phyloP scores from a whole-genome alignment of 495 filamentous ascomycete genomes.

The Trichocladium antarcticum region DNA sequence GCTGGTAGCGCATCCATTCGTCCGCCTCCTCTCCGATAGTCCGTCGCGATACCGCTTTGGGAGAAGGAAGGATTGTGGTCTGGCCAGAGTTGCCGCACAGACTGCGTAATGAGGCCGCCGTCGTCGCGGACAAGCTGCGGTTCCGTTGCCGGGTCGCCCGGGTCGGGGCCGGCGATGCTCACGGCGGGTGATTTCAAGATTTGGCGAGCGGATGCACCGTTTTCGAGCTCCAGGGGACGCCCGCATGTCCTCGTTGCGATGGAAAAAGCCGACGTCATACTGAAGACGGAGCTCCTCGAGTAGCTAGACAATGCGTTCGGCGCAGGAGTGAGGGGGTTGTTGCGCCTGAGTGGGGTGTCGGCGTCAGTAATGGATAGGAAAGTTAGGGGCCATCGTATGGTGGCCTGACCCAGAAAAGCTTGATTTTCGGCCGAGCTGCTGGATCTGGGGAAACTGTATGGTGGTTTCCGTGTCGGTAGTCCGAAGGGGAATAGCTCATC shows the following conservation, averaged over 20 bases:
- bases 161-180: slow-evolving; percentile 35
- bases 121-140: slow-evolving; percentile 60
- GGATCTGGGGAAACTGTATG: no score
- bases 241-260: slow-evolving; percentile 45
- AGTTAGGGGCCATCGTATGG: neutral
- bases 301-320: slow-evolving; percentile 81
- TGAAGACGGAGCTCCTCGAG: slow-evolving; percentile 71
- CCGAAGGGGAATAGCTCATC: no score
- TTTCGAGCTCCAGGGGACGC: slow-evolving; percentile 62
- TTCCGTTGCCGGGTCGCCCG: slow-evolving; percentile 5
- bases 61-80: slow-evolving; percentile 37
- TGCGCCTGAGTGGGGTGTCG: slow-evolving; percentile 45
- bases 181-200: slow-evolving; percentile 79
- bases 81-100: slow-evolving; percentile 57
- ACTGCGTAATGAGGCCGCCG: slow-evolving; percentile 68
- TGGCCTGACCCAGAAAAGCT: slow-evolving; percentile 3
- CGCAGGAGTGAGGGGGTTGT: slow-evolving; percentile 67
- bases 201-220: slow-evolving; percentile 81
- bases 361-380: neutral
- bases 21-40: slow-evolving; percentile 60
- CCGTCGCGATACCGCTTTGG: slow-evolving; percentile 52
- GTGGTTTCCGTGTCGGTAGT: neutral
- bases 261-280: slow-evolving; percentile 68
- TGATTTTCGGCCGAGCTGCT: neutral
- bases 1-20: slow-evolving; percentile 64